Evolutionary conservation across 140 eudicot species (phyloP), one percentile per base, ranked within the genome.

Genomic region (Cichorium intybus): DNA sequence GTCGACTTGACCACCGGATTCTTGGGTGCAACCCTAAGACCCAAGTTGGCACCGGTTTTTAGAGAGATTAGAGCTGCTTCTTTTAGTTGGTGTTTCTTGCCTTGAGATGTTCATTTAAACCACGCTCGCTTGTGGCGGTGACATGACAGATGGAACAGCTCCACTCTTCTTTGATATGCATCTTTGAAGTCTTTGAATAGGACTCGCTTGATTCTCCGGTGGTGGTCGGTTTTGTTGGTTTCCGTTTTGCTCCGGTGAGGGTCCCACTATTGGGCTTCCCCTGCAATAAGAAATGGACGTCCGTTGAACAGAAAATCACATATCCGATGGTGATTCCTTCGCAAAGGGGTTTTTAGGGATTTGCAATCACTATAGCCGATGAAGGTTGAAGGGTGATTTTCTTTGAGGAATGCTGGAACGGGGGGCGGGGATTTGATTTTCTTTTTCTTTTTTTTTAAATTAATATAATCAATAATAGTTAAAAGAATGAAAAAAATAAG

Each of bases 111-210:
- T 76, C 81, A 10, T 71, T 71, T 24, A 90, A 62, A 37, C 72
- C 77, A 23, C 24, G 74, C 62, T 77, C 87, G 31, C 87, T 77
- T 56, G 92, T 86, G 69, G 85, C 77, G 47, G 73, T 75, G 33
- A 90, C 80, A 14, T 75, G 83, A 46, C 97, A 86, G 7, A 89
- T 31, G 33, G 83, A 85, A 70, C 97, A 89, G 48, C 79, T 81
- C 95, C 95, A 82, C 39, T 84, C 93, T 37, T 69, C 79, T 24
- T 57, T 84, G 18, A 41, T 58, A 71, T 73, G 71, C 59, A 67
- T 90, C 70, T 53, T 77, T 23, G 56, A 58, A 57, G 56, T 57
- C 28, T 24, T 46, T 41, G 63, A 54, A 24, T 61, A 66, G 71
- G 45, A 68, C 60, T 60, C 70, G 49, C 64, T 62, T 28, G 66